A percentile compares a stretch with the other conserved stretches of the same genome.
Evolutionary conservation across 129 eudicot genomes (phyloP).

Genomic region (Pseudognaphalium luteoalbum): DNA sequence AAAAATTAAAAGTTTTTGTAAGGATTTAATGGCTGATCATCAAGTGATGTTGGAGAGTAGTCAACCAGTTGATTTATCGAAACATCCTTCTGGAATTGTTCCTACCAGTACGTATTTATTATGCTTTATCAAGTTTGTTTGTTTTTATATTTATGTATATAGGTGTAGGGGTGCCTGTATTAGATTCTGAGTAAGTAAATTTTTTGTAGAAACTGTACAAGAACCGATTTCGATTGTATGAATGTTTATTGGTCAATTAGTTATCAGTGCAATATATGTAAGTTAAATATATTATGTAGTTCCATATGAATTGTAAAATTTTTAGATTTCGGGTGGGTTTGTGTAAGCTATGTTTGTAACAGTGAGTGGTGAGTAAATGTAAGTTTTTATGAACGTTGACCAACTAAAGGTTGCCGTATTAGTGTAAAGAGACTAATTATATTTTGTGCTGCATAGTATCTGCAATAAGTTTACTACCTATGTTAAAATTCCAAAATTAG

Average conservation of each 20-base stretch:
- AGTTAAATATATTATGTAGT: background rate
- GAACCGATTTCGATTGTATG: background rate
- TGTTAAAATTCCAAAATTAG: too few relatives aligned
- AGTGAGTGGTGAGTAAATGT: background rate
- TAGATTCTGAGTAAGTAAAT: background rate
- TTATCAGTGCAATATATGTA: background rate
- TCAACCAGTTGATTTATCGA: constrained; percentile 67
- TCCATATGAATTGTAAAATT: background rate
- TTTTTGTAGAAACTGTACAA: background rate
- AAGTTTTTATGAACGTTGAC: background rate
- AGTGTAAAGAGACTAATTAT: too few relatives aligned
- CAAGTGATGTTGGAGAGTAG: constrained; percentile 62
- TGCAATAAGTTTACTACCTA: background rate
- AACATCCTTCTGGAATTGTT: constrained; percentile 75
- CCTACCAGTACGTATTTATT: constrained; percentile 65
- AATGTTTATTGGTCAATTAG: background rate
- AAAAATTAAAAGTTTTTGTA: background rate
- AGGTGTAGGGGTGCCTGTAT: background rate
- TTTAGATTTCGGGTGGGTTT: background rate
- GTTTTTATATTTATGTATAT: background rate
- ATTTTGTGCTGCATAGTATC: too few relatives aligned
- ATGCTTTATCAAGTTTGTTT: background rate
- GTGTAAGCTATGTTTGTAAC: background rate
- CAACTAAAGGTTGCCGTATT: background rate
- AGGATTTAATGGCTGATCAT: constrained; percentile 59